Percentiles rank a stretch among this genome's conserved stretches.
Evolutionary conservation across 441 rosid species (phyloP).

Genomic region (Pelargonium myrrhifolium): DNA sequence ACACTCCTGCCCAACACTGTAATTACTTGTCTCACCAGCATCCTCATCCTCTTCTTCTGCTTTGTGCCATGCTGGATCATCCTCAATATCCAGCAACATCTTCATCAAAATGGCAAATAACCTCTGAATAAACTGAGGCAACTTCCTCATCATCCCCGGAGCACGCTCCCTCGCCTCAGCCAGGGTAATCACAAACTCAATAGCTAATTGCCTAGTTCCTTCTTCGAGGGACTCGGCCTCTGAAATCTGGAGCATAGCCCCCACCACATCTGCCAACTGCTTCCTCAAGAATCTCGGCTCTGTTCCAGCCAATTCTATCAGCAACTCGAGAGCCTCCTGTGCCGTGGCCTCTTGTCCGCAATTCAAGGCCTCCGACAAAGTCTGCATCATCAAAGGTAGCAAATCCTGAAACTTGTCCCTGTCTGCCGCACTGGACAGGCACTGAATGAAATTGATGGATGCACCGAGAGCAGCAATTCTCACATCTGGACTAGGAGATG

Average conservation of each 20-base stretch:
- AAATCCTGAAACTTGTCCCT: slow-evolving; percentile 38
- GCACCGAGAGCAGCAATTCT: slow-evolving; percentile 38
- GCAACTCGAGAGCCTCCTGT: slow-evolving; percentile 42
- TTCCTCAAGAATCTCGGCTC: slow-evolving; percentile 42
- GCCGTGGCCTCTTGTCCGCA: slow-evolving; percentile 40
- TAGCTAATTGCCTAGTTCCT: slow-evolving; percentile 39
- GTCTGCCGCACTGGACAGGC: slow-evolving; percentile 29
- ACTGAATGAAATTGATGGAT: slow-evolving; percentile 33
- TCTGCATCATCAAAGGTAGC: slow-evolving; percentile 41
- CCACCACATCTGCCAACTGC: slow-evolving; percentile 40
- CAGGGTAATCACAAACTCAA: slow-evolving; percentile 35
- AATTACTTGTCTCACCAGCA: slow-evolving; percentile 44
- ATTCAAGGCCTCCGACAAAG: slow-evolving; percentile 43
- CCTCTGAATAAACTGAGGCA: slow-evolving; percentile 31
- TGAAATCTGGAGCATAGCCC: slow-evolving; percentile 43
- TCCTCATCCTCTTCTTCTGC: slow-evolving; percentile 41
- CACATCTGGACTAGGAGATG: slow-evolving; percentile 25
- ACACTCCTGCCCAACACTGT: slow-evolving; percentile 46
- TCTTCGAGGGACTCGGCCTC: slow-evolving; percentile 46
- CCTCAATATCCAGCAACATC: slow-evolving; percentile 37
- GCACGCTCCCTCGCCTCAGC: slow-evolving; percentile 42
- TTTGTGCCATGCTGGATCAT: slow-evolving; percentile 40
- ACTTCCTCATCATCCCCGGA: slow-evolving; percentile 40
- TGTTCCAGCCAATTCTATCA: slow-evolving; percentile 39
- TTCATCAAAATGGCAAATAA: slow-evolving; percentile 33